Evolutionary conservation across 31 red algal species (phyloP).

Genomic region (Asparagopsis taxiformis): DNA sequence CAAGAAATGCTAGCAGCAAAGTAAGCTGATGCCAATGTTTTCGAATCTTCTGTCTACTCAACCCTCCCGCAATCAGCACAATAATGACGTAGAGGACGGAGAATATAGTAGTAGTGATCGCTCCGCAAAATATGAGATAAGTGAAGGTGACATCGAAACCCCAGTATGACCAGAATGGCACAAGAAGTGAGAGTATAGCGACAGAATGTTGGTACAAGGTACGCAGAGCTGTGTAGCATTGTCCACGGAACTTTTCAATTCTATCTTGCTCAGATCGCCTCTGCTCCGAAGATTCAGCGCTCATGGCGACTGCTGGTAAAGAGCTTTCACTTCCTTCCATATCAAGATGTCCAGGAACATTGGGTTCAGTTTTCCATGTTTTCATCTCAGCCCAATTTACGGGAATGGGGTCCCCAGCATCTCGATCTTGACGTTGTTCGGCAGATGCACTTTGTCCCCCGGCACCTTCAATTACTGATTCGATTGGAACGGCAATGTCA

Average conservation of each 20-base stretch:
- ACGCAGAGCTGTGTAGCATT: background rate
- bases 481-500: conserved; percentile 21
- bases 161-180: conserved; percentile 51
- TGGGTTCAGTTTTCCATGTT: background rate
- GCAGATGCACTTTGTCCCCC: conserved; percentile 11
- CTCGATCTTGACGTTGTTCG: background rate
- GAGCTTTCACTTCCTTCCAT: background rate
- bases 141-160: conserved; percentile 50
- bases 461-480: conserved; percentile 12
- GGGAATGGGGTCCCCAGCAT: background rate
- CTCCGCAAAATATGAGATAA: conserved; percentile 32
- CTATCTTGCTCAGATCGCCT: background rate
- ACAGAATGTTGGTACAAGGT: background rate
- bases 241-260: conserved; percentile 9
- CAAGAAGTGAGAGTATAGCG: conserved; percentile 22
- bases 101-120: conserved; percentile 27
- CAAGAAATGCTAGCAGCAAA: conserved; percentile 21
- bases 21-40: conserved; percentile 27
- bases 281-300: background rate
- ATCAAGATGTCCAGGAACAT: background rate
- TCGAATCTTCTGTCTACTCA: conserved; percentile 6
- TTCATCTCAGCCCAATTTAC: conserved; percentile 12
- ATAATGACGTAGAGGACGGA: conserved; percentile 34
- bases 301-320: background rate
- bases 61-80: conserved; percentile 9